phyloP scores from a whole-genome alignment of 2,329 filamentous ascomycete genomes.

The Fusarium sp. region DNA sequence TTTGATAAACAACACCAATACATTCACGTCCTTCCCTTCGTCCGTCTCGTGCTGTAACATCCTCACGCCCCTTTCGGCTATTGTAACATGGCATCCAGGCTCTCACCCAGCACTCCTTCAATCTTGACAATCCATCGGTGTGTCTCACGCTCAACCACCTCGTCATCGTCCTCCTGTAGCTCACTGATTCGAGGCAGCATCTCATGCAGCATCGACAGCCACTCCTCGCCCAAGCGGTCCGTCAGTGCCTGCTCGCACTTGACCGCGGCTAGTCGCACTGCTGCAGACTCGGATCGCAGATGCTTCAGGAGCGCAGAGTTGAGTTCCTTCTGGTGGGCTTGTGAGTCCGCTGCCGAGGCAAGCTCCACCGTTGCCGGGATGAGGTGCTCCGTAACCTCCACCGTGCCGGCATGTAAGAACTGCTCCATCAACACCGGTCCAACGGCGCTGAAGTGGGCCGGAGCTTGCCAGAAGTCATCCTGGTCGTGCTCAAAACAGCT shows the following conservation, averaged over 20 bases:
- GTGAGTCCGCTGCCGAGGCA: slow-evolving; percentile 80
- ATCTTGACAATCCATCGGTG: slow-evolving; percentile 90
- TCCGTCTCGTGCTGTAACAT: slow-evolving; percentile 16
- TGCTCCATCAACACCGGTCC: slow-evolving; percentile 75
- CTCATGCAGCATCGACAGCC: slow-evolving; percentile 89
- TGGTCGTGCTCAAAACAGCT: slow-evolving; percentile 88
- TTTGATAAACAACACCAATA: slow-evolving; percentile 22
- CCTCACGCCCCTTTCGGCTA: slow-evolving; percentile 55
- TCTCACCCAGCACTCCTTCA: slow-evolving; percentile 89
- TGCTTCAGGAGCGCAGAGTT: slow-evolving; percentile 81
- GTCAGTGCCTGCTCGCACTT: slow-evolving; percentile 83
- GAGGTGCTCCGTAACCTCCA: slow-evolving; percentile 61
- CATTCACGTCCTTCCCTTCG: slow-evolving; percentile 10
- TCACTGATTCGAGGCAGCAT: slow-evolving; percentile 98
- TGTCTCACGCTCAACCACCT: slow-evolving; percentile 88
- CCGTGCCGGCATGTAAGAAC: slow-evolving; percentile 58
- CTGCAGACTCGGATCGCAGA: slow-evolving; percentile 75
- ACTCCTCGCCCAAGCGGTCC: slow-evolving; percentile 86
- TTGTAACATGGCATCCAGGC: slow-evolving; percentile 89
- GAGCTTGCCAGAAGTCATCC: slow-evolving; percentile 95
- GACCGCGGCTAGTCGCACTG: slow-evolving; percentile 82
- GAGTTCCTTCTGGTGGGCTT: slow-evolving; percentile 89
- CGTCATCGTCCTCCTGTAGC: slow-evolving; percentile 94
- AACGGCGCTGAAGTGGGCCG: slow-evolving; percentile 82
- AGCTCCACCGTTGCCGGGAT: slow-evolving; percentile 82